Percentiles rank a stretch among this genome's conserved stretches.
These are phyloP conservation scores for Lantana camara DNA, from an alignment of 257 asterid genomes.

Conservation along the genomic window DNA sequence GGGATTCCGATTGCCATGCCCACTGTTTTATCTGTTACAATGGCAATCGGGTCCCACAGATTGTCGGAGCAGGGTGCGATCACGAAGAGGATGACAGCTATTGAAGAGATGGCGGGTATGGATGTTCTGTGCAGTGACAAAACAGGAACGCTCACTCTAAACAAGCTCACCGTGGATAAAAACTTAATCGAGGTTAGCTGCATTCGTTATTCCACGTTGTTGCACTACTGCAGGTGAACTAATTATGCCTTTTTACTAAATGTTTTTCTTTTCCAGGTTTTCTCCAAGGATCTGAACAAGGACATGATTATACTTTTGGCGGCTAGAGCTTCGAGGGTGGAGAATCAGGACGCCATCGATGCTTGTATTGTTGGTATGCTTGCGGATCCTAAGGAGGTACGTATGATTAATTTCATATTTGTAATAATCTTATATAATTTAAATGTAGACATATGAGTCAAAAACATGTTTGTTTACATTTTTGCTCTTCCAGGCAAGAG, in stretches of 20 bases:
- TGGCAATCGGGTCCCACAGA: conserved; percentile 92
- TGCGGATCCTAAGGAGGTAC: conserved; percentile 62
- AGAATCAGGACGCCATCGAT: conserved; percentile 80
- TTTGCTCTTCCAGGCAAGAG: conserved; percentile 50
- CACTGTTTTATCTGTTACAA: conserved; percentile 79
- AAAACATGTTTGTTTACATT: background rate
- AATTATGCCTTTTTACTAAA: background rate
- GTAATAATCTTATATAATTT: no score
- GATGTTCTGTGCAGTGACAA: conserved; percentile 92
- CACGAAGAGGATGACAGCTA: conserved; percentile 92
- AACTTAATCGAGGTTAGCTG: conserved; percentile 58
- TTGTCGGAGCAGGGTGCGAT: conserved; percentile 85
- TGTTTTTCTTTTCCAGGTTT: conserved; percentile 30
- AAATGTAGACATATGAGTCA: no score
- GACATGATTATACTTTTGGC: conserved; percentile 48
- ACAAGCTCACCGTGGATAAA: conserved; percentile 75
- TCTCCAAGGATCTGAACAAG: conserved; percentile 44
- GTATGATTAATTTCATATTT: no score
- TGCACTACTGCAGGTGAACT: no score
- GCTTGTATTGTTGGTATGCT: conserved; percentile 68
- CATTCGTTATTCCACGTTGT: no score
- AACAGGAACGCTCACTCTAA: conserved; percentile 83
- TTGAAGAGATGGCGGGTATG: conserved; percentile 95
- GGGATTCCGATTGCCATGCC: conserved; percentile 97
- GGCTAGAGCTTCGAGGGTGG: conserved; percentile 76